Evolutionary conservation across 352 stramenopile genomes (phyloP).

Genomic region (Pythium angustatum): DNA sequence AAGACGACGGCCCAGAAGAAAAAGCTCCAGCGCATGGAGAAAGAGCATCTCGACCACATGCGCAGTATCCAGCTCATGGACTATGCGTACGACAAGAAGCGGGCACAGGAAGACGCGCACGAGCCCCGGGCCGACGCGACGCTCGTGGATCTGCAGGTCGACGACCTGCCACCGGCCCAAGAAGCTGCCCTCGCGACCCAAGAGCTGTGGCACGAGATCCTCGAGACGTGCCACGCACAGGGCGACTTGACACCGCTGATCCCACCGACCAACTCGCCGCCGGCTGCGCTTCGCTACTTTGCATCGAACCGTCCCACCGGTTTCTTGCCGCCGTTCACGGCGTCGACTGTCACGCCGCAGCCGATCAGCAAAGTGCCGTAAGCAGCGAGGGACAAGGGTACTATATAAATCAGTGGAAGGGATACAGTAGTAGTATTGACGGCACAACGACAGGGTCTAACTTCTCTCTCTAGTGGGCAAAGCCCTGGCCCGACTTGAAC

Average conservation of each 20-base stretch:
- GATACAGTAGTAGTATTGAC: too few species aligned
- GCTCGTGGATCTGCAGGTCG: conserved; percentile 49
- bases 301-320: conserved; percentile 36
- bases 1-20: conserved; percentile 46
- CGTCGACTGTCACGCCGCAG: conserved; percentile 25
- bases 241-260: conserved; percentile 50
- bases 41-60: conserved; percentile 66
- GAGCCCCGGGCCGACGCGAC: conserved; percentile 55
- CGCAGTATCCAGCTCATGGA: conserved; percentile 71
- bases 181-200: conserved; percentile 39
- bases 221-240: conserved; percentile 38
- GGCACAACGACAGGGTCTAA: conserved; percentile 17
- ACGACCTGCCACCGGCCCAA: conserved; percentile 34
- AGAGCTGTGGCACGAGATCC: conserved; percentile 55
- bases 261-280: conserved; percentile 60
- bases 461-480: conserved; percentile 45
- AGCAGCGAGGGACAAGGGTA: conserved; percentile 17
- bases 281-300: conserved; percentile 68
- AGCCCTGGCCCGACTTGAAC: conserved; percentile 69
- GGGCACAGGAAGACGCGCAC: conserved; percentile 44
- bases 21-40: conserved; percentile 47
- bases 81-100: conserved; percentile 68
- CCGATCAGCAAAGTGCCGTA: conserved; percentile 24
- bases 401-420: too few species aligned
- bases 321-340: conserved; percentile 50